These are phyloP conservation scores for Neurospora sp. DNA, from an alignment of 495 filamentous ascomycete species.

Conservation along the genomic window DNA sequence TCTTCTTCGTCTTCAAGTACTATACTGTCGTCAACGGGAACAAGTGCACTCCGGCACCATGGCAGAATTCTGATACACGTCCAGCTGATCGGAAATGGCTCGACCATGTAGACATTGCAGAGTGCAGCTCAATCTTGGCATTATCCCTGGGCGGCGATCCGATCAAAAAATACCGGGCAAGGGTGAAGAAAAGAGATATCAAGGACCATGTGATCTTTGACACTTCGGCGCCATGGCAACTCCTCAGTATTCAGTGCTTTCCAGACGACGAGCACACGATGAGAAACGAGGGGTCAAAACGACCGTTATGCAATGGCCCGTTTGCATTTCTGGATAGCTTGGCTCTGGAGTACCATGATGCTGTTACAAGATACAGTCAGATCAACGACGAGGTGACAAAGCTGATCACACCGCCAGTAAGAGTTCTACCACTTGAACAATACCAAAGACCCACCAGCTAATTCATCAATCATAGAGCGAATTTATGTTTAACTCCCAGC, in stretches of 20 bases:
- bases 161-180: conserved; percentile 23
- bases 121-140: conserved; percentile 40
- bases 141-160: conserved; percentile 34
- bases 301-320: conserved; percentile 41
- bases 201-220: conserved; percentile 35
- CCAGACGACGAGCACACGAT: conserved; percentile 40
- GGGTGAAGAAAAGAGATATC: conserved; percentile 18
- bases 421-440: not conserved
- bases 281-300: conserved; percentile 28
- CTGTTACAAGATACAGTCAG: conserved; percentile 36
- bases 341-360: conserved; percentile 41
- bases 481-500: conserved; percentile 43
- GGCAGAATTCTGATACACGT: conserved; percentile 32
- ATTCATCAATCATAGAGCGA: conserved; percentile 16
- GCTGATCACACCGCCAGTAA: conserved; percentile 38
- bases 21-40: conserved; percentile 38
- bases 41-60: conserved; percentile 31
- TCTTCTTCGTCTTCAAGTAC: conserved; percentile 48
- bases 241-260: conserved; percentile 41
- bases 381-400: conserved; percentile 37
- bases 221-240: conserved; percentile 41
- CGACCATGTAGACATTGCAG: conserved; percentile 39
- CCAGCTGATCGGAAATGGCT: conserved; percentile 26
- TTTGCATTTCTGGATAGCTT: conserved; percentile 43
- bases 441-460: not conserved